phyloP scores from a whole-genome alignment of 768 basidiomycete genomes.

The Hypholoma fasciculare region DNA sequence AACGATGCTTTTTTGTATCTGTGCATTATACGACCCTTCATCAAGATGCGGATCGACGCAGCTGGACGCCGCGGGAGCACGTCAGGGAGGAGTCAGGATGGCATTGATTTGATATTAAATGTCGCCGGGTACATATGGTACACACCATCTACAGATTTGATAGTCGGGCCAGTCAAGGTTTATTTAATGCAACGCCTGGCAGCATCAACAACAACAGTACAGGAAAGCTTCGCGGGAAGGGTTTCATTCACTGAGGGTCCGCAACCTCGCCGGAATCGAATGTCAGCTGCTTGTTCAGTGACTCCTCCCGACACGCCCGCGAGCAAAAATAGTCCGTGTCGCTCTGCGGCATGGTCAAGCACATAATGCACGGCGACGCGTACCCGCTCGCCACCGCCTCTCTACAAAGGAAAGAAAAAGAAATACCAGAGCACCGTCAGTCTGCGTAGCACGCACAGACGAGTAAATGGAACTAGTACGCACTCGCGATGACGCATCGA shows the following conservation, averaged over 20 bases:
- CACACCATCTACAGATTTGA: too few relatives aligned
- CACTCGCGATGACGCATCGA: constrained; percentile 65
- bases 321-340: constrained; percentile 65
- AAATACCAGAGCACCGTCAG: not conserved
- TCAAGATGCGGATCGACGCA: too few relatives aligned
- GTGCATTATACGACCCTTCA: too few relatives aligned
- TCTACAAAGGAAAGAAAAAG: constrained; percentile 31
- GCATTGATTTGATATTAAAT: too few relatives aligned
- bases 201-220: not conserved
- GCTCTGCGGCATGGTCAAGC: constrained; percentile 58
- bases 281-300: constrained; percentile 45
- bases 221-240: constrained; percentile 1
- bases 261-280: constrained; percentile 3
- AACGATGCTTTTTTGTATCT: too few relatives aligned
- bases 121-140: too few relatives aligned
- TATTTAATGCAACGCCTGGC: not conserved
- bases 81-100: too few relatives aligned
- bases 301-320: constrained; percentile 56
- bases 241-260: constrained; percentile 7
- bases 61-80: too few relatives aligned
- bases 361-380: constrained; percentile 63
- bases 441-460: not conserved
- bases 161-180: not conserved
- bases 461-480: constrained; percentile 23
- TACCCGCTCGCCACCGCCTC: constrained; percentile 58